phyloP scores from a whole-genome alignment of 2,329 filamentous ascomycete species.

The Orbilia javanica region DNA sequence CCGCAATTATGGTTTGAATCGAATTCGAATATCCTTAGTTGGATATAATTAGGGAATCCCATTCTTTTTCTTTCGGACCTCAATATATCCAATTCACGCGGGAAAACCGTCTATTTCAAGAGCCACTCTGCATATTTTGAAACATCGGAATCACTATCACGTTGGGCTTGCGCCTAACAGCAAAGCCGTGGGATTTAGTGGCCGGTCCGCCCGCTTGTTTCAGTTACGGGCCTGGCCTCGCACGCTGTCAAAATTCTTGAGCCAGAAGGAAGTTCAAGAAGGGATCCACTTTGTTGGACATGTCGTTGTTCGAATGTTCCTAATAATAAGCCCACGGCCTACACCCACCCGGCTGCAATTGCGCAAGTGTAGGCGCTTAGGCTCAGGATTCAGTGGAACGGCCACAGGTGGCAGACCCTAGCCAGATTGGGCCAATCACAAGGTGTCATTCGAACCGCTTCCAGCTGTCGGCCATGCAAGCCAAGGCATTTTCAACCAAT shows the following conservation, averaged over 20 bases:
- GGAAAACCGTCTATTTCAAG: conserved; percentile 33
- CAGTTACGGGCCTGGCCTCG: neutral
- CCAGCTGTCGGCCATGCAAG: conserved; percentile 26
- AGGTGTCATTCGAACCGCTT: conserved; percentile 27
- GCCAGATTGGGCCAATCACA: conserved; percentile 46
- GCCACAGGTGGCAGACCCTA: conserved; percentile 3
- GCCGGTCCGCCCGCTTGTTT: conserved; percentile 41
- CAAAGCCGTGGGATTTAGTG: neutral
- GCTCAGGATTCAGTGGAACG: conserved; percentile 9
- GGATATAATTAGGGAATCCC: neutral
- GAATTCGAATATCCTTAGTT: neutral
- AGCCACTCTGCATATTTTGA: conserved; percentile 30
- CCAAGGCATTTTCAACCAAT: conserved; percentile 37
- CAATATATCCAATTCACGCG: conserved; percentile 13
- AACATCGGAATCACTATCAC: conserved; percentile 27
- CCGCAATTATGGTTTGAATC: neutral
- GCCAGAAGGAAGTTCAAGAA: neutral
- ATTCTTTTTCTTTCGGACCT: neutral
- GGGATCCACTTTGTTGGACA: neutral
- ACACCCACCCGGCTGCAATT: neutral
- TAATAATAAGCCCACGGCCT: conserved; percentile 27
- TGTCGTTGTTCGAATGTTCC: conserved; percentile 3
- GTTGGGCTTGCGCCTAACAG: conserved; percentile 15
- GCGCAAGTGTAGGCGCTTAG: conserved; percentile 45
- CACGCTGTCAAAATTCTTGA: neutral